Evolutionary conservation across 2,329 filamentous ascomycete genomes (phyloP).

Genomic region (Erysiphe neolycopersici): DNA sequence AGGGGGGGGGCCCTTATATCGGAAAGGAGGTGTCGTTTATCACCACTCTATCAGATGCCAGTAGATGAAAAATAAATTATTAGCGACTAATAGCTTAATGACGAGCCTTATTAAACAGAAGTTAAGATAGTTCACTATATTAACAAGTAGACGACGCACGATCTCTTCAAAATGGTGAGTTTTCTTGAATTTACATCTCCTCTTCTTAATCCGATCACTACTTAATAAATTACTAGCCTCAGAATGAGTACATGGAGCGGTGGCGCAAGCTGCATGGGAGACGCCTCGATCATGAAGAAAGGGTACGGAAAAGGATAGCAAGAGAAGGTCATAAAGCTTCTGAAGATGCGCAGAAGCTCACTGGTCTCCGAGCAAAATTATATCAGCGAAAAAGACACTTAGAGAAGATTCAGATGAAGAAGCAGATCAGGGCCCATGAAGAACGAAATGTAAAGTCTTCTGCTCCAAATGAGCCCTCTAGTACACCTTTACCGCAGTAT

Average conservation of each 20-base stretch:
- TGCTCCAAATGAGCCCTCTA: constrained; percentile 43
- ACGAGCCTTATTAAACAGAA: too few species aligned
- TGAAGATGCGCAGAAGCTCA: constrained; percentile 76
- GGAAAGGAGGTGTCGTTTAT: too few species aligned
- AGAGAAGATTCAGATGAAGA: constrained; percentile 97
- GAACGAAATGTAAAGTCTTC: constrained; percentile 65
- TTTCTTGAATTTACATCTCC: too few species aligned
- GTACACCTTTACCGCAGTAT: constrained; percentile 70
- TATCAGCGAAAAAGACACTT: constrained; percentile 81
- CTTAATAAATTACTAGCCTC: constrained; percentile 22
- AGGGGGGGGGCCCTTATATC: too few species aligned
- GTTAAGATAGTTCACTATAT: too few species aligned
- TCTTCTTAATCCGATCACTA: too few species aligned
- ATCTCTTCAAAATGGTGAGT: too few species aligned
- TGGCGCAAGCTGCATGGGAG: constrained; percentile 39
- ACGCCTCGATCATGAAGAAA: constrained; percentile 33
- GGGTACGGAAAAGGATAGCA: constrained; percentile 59
- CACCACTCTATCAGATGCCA: too few species aligned
- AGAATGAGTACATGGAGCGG: constrained; percentile 65
- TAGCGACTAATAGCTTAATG: too few species aligned
- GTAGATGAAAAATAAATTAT: too few species aligned
- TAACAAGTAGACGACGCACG: too few species aligned
- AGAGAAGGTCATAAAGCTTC: constrained; percentile 74
- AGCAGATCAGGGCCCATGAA: constrained; percentile 82
- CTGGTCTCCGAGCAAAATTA: constrained; percentile 75